A percentile compares a stretch with the other conserved stretches of the same genome.
phyloP scores from a whole-genome alignment of 139 green algal species.

The Medakamo hakoo region DNA sequence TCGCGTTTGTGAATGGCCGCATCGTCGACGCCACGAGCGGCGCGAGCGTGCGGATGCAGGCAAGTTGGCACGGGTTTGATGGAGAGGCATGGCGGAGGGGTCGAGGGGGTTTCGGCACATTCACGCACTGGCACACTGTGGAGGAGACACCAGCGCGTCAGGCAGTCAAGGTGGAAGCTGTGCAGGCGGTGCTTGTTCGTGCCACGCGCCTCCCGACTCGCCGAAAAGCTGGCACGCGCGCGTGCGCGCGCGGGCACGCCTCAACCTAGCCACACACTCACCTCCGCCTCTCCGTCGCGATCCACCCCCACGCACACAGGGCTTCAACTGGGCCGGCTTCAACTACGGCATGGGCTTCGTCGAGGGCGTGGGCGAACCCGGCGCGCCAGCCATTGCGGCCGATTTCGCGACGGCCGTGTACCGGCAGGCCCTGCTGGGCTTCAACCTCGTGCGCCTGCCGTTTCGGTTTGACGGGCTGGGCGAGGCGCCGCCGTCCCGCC shows the following conservation, averaged over 20 bases:
- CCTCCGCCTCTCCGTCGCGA: not conserved
- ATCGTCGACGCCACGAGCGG: not conserved
- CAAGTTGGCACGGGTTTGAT: too few relatives aligned
- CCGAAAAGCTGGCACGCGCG: too few relatives aligned
- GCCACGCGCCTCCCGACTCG: not conserved
- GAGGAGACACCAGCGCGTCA: too few relatives aligned
- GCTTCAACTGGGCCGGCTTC: slow-evolving; percentile 5
- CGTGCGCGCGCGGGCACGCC: too few relatives aligned
- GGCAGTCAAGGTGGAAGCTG: not conserved
- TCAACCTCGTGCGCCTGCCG: slow-evolving; percentile 5
- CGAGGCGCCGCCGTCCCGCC: not conserved
- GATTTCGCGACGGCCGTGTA: slow-evolving; percentile 5
- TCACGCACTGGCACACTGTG: too few relatives aligned
- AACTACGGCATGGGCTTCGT: slow-evolving; percentile 1
- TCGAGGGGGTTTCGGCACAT: too few relatives aligned
- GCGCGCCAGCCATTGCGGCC: not conserved
- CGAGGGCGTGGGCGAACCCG: not conserved
- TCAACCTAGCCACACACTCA: not conserved
- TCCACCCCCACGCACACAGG: too few relatives aligned
- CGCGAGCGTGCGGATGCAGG: not conserved
- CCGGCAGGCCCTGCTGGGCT: slow-evolving; percentile 2
- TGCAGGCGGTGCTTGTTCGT: not conserved
- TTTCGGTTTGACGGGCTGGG: slow-evolving; percentile 1
- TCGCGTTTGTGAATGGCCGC: not conserved
- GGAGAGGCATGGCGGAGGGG: too few relatives aligned